Evolutionary conservation across 148 eudicot genomes (phyloP).

Genomic region (Silene uniflora): DNA sequence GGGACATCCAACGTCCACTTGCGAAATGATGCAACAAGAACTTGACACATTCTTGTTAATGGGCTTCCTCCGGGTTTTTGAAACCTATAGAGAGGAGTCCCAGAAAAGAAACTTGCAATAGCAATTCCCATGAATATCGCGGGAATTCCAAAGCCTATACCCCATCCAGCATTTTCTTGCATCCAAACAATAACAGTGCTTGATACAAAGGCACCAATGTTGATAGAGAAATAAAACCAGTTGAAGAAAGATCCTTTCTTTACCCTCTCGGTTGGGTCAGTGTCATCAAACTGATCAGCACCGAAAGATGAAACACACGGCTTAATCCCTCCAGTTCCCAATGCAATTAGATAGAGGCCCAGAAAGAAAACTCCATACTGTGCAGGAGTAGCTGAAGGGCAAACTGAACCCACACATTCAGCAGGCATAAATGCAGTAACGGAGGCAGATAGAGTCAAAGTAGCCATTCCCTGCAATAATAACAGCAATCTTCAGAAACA

Average conservation of each 20-base stretch:
- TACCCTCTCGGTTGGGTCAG: conserved; percentile 36
- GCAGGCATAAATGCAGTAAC: conserved; percentile 28
- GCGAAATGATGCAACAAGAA: conserved; percentile 37
- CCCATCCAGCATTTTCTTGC: conserved; percentile 46
- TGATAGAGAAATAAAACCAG: conserved; percentile 47
- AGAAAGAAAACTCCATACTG: conserved; percentile 41
- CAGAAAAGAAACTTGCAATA: conserved; percentile 41
- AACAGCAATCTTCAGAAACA: too few relatives aligned
- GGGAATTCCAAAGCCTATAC: conserved; percentile 40
- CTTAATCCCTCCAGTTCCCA: conserved; percentile 52
- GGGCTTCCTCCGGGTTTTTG: conserved; percentile 46
- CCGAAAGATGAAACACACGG: conserved; percentile 56
- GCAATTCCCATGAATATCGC: conserved; percentile 43
- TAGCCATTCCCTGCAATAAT: conserved; percentile 29
- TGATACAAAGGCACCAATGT: conserved; percentile 42
- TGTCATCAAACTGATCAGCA: conserved; percentile 50
- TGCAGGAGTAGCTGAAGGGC: conserved; percentile 37
- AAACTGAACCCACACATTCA: conserved; percentile 34
- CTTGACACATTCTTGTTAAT: conserved; percentile 41
- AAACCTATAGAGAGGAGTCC: conserved; percentile 40
- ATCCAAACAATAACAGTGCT: conserved; percentile 40
- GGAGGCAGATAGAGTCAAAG: conserved; percentile 61
- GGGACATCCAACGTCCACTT: conserved; percentile 33
- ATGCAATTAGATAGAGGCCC: conserved; percentile 47
- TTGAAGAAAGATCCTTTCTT: conserved; percentile 45